These are phyloP conservation scores for Coemansia sp. DNA, from an alignment of 192 early-diverging fungal species.

Conservation along the genomic window DNA sequence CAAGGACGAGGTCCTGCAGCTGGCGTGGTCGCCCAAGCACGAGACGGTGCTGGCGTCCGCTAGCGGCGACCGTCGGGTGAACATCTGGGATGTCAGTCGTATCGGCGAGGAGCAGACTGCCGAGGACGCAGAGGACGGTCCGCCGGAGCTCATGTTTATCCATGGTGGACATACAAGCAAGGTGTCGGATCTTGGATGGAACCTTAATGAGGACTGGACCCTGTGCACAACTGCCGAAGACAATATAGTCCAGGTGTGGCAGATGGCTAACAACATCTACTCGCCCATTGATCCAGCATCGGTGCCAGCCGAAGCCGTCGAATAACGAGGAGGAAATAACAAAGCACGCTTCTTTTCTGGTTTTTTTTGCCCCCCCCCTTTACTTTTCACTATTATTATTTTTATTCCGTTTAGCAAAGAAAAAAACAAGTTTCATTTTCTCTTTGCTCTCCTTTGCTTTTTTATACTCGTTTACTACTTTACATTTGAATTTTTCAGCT, in stretches of 20 bases:
- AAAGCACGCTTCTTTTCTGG: constrained; percentile 1
- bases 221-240: constrained; percentile 93
- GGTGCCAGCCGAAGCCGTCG: constrained; percentile 33
- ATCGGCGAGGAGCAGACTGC: constrained; percentile 93
- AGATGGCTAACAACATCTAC: constrained; percentile 78
- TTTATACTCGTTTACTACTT: constrained; percentile 2
- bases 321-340: constrained; percentile 15
- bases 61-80: constrained; percentile 81
- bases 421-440: not conserved
- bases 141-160: constrained; percentile 96
- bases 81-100: constrained; percentile 91
- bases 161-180: constrained; percentile 98
- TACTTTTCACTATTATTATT: too few relatives aligned
- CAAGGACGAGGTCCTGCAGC: constrained; percentile 88
- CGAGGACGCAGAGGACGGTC: constrained; percentile 97
- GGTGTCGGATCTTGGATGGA: constrained; percentile 96
- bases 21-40: constrained; percentile 91
- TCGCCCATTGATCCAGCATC: constrained; percentile 35
- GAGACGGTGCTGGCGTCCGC: constrained; percentile 91
- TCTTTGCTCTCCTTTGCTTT: constrained; percentile 5
- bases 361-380: not conserved
- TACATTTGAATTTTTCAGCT: too few relatives aligned
- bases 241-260: constrained; percentile 98
- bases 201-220: constrained; percentile 89
- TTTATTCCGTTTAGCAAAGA: too few relatives aligned